These are phyloP conservation scores for Colletotrichum sp. DNA, from an alignment of 2,329 filamentous ascomycete genomes.

Conservation along the genomic window DNA sequence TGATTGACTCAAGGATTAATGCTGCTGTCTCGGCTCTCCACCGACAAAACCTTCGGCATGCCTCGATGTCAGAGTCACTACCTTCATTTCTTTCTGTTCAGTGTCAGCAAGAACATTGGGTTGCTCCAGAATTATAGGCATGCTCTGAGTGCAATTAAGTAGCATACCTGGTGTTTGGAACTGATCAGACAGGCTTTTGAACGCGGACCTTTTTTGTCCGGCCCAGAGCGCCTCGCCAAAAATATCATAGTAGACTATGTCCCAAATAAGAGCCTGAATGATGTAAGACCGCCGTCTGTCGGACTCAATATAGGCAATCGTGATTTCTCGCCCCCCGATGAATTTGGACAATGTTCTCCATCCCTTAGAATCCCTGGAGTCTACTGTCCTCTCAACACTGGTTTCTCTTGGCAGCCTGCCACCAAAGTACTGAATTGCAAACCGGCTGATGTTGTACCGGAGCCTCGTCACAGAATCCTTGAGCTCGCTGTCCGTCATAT, in stretches of 20 bases:
- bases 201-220: no score
- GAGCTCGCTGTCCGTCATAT: neutral
- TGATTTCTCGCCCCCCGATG: neutral
- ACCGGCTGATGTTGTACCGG: neutral
- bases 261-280: neutral
- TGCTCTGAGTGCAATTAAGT: no score
- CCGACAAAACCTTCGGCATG: neutral
- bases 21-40: neutral
- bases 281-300: neutral
- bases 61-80: neutral
- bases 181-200: no score
- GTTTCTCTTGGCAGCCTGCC: neutral
- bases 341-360: neutral
- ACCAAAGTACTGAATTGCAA: neutral
- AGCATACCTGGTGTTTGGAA: no score
- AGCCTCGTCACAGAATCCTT: neutral
- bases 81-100: neutral
- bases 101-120: no score
- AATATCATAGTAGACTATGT: no score
- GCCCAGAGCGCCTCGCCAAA: no score
- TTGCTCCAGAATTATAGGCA: no score
- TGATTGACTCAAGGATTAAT: rapidly evolving
- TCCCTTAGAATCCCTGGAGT: rapidly evolving
- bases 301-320: rapidly evolving
- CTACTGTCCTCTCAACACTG: rapidly evolving